Conservation (phyloP, 2,329 filamentous ascomycete genomes). For the Rhexocercosporidium sp. region DNA sequence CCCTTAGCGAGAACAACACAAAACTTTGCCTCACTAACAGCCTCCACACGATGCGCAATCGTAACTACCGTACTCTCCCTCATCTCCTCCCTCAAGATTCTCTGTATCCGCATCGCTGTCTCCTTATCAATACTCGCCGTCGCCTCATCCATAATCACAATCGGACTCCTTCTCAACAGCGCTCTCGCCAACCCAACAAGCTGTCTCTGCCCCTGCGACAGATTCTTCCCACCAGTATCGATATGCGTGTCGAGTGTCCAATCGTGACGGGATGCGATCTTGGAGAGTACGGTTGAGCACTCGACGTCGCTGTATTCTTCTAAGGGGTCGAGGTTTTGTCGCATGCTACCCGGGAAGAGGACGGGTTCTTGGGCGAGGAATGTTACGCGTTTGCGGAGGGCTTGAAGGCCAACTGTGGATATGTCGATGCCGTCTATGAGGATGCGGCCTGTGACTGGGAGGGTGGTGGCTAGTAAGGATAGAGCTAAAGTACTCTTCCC, state of each 20-base stretch:
- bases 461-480: constrained; percentile 61
- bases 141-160: constrained; percentile 70
- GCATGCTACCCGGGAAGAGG: constrained; percentile 65
- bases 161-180: constrained; percentile 61
- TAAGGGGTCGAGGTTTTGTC: constrained; percentile 66
- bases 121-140: constrained; percentile 69
- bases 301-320: constrained; percentile 60
- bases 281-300: constrained; percentile 57
- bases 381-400: constrained; percentile 64
- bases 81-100: constrained; percentile 60
- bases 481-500: constrained; percentile 81
- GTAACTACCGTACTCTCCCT: constrained; percentile 65
- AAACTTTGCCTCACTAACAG: constrained; percentile 62
- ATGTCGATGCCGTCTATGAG: constrained; percentile 66
- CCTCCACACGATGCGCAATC: constrained; percentile 68
- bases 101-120: constrained; percentile 60
- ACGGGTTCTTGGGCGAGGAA: constrained; percentile 72
- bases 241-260: constrained; percentile 62
- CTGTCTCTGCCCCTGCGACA: constrained; percentile 69
- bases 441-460: constrained; percentile 60
- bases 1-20: constrained; percentile 40
- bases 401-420: constrained; percentile 61
- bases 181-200: constrained; percentile 68
- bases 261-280: constrained; percentile 58
- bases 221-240: constrained; percentile 64